These are phyloP conservation scores for Amauroascus niger DNA, from an alignment of 2,329 filamentous ascomycete genomes.

Conservation along the genomic window DNA sequence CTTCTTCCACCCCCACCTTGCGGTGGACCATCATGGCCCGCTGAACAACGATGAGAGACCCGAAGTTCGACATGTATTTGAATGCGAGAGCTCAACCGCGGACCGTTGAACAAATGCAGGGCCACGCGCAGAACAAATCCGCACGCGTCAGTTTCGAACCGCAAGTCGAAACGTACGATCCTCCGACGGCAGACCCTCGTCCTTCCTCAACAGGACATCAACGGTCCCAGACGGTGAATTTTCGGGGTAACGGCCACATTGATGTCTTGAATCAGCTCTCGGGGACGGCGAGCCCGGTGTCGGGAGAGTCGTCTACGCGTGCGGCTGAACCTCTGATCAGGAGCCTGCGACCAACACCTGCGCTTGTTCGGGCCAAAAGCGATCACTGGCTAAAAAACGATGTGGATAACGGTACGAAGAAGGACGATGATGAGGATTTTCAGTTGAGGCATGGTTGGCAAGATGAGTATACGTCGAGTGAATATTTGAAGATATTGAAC, in stretches of 20 bases:
- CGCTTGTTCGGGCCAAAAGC: conserved; percentile 43
- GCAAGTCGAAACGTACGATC: not conserved
- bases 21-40: not conserved
- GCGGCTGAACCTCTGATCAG: not conserved
- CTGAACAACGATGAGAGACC: conserved; percentile 2
- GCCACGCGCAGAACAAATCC: conserved; percentile 2
- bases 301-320: not conserved
- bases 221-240: conserved; percentile 8
- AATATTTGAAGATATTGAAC: conserved; percentile 74
- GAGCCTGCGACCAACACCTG: conserved; percentile 29
- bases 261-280: conserved; percentile 2
- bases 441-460: conserved; percentile 78
- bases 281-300: not conserved
- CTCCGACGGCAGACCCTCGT: not conserved
- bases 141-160: conserved; percentile 14
- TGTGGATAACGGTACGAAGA: conserved; percentile 24
- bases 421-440: conserved; percentile 43
- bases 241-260: conserved; percentile 5
- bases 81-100: conserved; percentile 5
- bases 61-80: conserved; percentile 2
- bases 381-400: conserved; percentile 41
- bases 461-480: conserved; percentile 80
- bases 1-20: not conserved
- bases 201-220: conserved; percentile 3
- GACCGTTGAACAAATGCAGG: conserved; percentile 6